Evolutionary conservation across 1,284 basidiomycete genomes (phyloP).

Genomic region (Marasmius oreades): DNA sequence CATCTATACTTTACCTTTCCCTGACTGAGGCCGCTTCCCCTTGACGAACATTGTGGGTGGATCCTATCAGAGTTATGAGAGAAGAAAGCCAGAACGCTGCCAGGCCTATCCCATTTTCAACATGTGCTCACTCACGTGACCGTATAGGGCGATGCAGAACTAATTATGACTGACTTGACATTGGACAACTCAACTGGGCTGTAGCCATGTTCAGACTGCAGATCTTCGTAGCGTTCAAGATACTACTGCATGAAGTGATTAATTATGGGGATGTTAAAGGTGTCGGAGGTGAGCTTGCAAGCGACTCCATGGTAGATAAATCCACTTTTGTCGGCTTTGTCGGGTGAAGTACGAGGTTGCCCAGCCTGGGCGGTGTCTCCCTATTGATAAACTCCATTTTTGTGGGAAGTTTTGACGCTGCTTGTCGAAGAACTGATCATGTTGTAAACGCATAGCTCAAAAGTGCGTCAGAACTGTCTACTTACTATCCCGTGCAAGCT

Average conservation of each 20-base stretch:
- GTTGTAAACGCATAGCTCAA: neutral
- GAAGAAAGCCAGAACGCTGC: too few relatives aligned
- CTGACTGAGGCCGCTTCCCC: neutral
- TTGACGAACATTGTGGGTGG: too few relatives aligned
- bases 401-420: conserved; percentile 87
- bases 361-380: conserved; percentile 74
- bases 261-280: neutral
- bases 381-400: conserved; percentile 85
- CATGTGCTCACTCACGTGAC: too few relatives aligned
- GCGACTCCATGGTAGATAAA: neutral
- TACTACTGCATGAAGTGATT: neutral
- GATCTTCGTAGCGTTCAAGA: too few relatives aligned
- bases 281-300: neutral
- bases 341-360: conserved; percentile 59
- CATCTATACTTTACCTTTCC: neutral
- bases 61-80: too few relatives aligned
- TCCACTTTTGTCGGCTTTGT: conserved; percentile 22
- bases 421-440: conserved; percentile 77
- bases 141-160: too few relatives aligned
- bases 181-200: too few relatives aligned
- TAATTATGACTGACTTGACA: too few relatives aligned
- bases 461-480: conserved; percentile 6
- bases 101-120: too few relatives aligned
- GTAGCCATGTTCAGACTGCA: too few relatives aligned
- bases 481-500: conserved; percentile 89